Evolutionary conservation across 495 filamentous ascomycete genomes (phyloP).

Genomic region (Xylaria grammica): DNA sequence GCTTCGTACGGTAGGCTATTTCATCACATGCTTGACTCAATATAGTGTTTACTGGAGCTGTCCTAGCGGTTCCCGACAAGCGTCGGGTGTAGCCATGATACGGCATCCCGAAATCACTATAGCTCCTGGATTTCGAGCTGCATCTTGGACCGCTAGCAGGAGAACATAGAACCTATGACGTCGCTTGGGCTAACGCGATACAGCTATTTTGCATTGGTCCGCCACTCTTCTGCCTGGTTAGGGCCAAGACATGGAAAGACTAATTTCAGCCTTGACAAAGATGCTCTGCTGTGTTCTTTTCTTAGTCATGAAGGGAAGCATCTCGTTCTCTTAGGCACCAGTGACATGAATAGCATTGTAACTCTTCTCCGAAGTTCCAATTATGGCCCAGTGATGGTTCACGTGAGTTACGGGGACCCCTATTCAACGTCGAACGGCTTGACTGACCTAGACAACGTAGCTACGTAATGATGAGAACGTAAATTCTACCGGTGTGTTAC

Average conservation of each 20-base stretch:
- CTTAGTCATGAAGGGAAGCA: constrained; percentile 74
- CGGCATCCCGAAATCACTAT: neutral
- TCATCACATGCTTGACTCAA: constrained; percentile 10
- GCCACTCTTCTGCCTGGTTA: constrained; percentile 84
- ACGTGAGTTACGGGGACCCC: constrained; percentile 50
- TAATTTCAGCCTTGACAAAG: constrained; percentile 69
- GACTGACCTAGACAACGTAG: constrained; percentile 31
- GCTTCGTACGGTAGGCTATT: constrained; percentile 47
- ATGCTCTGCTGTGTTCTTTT: constrained; percentile 83
- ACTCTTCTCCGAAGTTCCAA: constrained; percentile 72
- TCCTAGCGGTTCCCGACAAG: neutral
- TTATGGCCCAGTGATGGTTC: constrained; percentile 69
- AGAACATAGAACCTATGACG: neutral
- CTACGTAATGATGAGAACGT: constrained; percentile 66
- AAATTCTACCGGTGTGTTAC: constrained; percentile 61
- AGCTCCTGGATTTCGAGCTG: neutral
- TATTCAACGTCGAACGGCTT: neutral
- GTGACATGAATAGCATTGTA: constrained; percentile 73
- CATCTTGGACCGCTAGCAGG: neutral
- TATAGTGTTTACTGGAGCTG: neutral
- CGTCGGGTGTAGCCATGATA: neutral
- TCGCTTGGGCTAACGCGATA: constrained; percentile 23
- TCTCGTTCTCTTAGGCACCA: constrained; percentile 81
- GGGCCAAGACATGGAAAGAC: constrained; percentile 81
- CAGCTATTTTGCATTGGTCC: constrained; percentile 79